Evolutionary conservation across 106 monocot species (phyloP), one percentile per base, ranked within the genome.

Genomic region (Allium cepa): DNA sequence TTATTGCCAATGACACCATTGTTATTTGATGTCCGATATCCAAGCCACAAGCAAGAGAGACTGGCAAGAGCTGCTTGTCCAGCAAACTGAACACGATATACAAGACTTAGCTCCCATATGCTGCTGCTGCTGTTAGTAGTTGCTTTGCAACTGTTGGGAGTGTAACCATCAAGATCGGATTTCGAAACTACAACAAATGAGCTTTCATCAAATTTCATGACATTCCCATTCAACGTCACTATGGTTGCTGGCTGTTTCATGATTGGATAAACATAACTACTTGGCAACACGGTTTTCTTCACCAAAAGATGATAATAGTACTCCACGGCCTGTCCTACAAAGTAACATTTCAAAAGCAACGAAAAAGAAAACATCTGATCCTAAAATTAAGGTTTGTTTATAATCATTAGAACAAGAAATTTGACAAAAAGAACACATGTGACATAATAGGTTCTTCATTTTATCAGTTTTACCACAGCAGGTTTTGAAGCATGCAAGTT

Each of bases 91-190:
- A 85, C 82, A 60, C 83, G 84, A 77, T 77, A 89, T 49, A 82
- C 77, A 8, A 91, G 52, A 46, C 91, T 76, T 50, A 95, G 67
- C 60, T 97, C 92, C 85, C 84, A 81, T 56, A 88, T 17, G 62
- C 64, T 60, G 61, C 58, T 46, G 8, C 60, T 61, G 14, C 53
- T 48, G 7, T 55, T 55, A 36, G 4, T 36, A 2, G 36, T 36
- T 36, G 36, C 36, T 11, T 12, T 17, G 11, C 46, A 26, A 26
- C 56, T 56, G 46, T 69, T 16, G 1, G 22, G 48, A 3, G 59
- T 66, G 49, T 92, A 92, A 9, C 92, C 97, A 26, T 92, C 87
- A 3, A 92, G 78, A 49, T 97, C 97, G 13, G 92, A 73, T 57
- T 82, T 68, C 13, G 97, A 82, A 50, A 97, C 67, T 46, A 97